Evolutionary conservation across 768 basidiomycete genomes (phyloP), one percentile per base, ranked within the genome.

Genomic region (Rhizopogon salebrosus): DNA sequence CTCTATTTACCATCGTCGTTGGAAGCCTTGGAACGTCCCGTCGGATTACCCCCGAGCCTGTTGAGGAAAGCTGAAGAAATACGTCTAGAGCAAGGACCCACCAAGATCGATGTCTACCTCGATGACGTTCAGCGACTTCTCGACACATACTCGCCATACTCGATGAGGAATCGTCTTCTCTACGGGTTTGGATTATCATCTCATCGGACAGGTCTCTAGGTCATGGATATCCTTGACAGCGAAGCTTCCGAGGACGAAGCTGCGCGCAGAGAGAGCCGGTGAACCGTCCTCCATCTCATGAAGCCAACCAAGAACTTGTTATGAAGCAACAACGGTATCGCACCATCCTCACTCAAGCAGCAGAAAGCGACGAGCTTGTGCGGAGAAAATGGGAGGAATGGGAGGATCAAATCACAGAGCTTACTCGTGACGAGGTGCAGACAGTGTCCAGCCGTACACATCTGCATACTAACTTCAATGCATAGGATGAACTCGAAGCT

Each of bases 301-400:
- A 89, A 60, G 91, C 89, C 22, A 97, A 95, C 55, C 65, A 70
- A 18, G 83, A 88, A 26, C 75, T 95, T 6, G 77, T 85, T 16
- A 76, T 77, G 51, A 89, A 89, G 60, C 85, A 85, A 16, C 73
- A 79, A 55, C 78, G 84, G 48, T 95, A 93, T 61, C 78, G 84
- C 11, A 71, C 62, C n/a, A 83, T 92, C 16, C 73, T 98, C 3
- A 72, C 72, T 0, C 80, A 87, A 54, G 95, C 94, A 0, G 71
- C 73, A 0, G 78, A 77, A 29, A 92, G 90, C 62, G 93, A 98
- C 62, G 81, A 77, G 27, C 73, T 80, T 2, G 88, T 98, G 1
- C 72, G 84, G 18, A 73, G 79, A 55, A 94, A 97, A 68, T 97
- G 92, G 89, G 85, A 85, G 36, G 83, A 94, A 60, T 95, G 92